Conservation (phyloP, 306 rosid genomes). For the Morella rubra region DNA sequence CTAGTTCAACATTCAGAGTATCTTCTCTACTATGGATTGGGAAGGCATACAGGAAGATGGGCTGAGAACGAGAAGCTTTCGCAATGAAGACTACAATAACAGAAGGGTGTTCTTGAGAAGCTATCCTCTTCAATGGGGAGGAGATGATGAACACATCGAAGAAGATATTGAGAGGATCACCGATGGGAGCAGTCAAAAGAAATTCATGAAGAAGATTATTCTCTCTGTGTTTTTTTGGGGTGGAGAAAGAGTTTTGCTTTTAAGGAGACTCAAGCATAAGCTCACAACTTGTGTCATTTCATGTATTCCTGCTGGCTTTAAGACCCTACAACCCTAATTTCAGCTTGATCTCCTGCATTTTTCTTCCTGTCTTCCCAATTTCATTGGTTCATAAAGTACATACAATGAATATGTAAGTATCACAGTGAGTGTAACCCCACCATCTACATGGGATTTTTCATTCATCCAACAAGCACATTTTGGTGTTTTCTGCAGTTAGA, state of each 20-base stretch:
- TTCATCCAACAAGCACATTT: background rate
- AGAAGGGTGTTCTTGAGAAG: slow-evolving; percentile 36
- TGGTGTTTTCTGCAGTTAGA: background rate
- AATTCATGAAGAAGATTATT: slow-evolving; percentile 16
- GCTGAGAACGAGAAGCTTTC: slow-evolving; percentile 29
- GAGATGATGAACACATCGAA: background rate
- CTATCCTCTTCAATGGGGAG: slow-evolving; percentile 43
- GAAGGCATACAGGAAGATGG: slow-evolving; percentile 1
- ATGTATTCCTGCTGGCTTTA: slow-evolving; percentile 29
- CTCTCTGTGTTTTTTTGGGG: slow-evolving; percentile 27
- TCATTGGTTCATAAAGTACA: background rate
- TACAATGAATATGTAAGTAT: background rate
- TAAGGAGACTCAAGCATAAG: slow-evolving; percentile 25
- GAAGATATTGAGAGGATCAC: background rate
- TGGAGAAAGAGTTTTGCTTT: slow-evolving; percentile 21
- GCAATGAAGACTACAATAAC: slow-evolving; percentile 26
- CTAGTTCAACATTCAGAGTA: too few species aligned
- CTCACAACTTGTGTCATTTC: slow-evolving; percentile 20
- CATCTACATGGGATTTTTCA: background rate
- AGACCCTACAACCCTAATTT: slow-evolving; percentile 21
- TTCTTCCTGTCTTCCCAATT: background rate
- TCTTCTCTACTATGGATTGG: slow-evolving; percentile 13
- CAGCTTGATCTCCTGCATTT: background rate
- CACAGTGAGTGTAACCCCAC: background rate
- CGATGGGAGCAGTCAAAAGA: background rate